Evolutionary conservation across 495 filamentous ascomycete species (phyloP), one percentile per base, ranked within the genome.

Genomic region (Neurospora sp.): DNA sequence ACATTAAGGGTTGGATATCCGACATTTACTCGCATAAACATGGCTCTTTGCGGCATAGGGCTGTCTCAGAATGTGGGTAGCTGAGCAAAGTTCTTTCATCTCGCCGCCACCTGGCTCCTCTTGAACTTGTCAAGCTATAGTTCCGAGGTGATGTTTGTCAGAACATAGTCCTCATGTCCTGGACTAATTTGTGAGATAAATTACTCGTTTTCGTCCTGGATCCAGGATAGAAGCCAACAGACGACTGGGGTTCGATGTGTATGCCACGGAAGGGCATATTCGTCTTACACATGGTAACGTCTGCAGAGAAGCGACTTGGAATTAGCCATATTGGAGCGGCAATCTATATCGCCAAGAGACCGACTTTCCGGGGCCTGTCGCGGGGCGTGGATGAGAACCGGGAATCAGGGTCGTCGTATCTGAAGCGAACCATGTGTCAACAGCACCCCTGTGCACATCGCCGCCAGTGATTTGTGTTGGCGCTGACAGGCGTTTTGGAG

Each of bases 321-420:
- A 79, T 77, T 72, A 76, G 73, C 76, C 75, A 71, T 46, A 70
- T 75, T 73, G 74, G 74, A 76, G 74, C 77, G 73, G 72, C 75
- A 77, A 74, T 76, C 73, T 71, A 69, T 69, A 72, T 61, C 53
- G 22, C 11, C 53, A 66, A 35, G 35, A 35, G 35, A 35, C 35
- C 37, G 11, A n/a, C 16, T 46, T 42, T 66, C 68, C 53, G 66
- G 41, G 46, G n/a, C 72, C 66, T 72, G 68, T 74, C 74, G 76
- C 75, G 77, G 76, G 75, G 76, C 59, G 73, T 38, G 66, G 42
- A 72, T 77, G 40, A 76, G 72, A 80, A 82, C 79, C 79, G 76
- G 77, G 79, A 80, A 79, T 79, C 76, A 78, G 78, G 77, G 79
- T 82, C 73, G 46, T 78, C 73, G 46, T 78, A 81, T 79, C 72